A percentile compares a stretch with the other conserved stretches of the same genome.
Evolutionary conservation across 2,329 filamentous ascomycete genomes (phyloP).

Genomic region (Colletotrichum chlorophyti): DNA sequence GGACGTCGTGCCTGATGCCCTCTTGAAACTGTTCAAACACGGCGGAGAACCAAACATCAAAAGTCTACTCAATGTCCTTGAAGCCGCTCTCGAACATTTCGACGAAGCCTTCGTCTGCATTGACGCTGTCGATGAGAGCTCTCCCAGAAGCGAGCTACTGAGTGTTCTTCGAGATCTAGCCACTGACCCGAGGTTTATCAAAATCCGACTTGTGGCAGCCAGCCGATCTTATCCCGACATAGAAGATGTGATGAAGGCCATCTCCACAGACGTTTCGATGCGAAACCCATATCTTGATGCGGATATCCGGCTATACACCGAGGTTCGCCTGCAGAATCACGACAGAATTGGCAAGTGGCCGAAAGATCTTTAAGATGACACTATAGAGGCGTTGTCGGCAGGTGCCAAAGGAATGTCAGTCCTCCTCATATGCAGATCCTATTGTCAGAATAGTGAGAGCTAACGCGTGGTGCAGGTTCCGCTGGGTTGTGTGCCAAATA

Average conservation of each 20-base stretch:
- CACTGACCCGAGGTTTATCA: background rate
- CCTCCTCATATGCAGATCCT: accelerated
- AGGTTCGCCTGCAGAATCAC: accelerated
- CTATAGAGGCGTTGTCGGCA: background rate
- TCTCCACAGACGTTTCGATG: background rate
- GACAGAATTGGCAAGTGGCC: background rate
- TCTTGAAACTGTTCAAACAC: background rate
- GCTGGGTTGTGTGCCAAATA: background rate
- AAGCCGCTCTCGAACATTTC: accelerated
- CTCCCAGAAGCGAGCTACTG: background rate
- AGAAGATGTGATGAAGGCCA: accelerated
- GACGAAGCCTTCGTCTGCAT: accelerated
- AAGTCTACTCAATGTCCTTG: background rate
- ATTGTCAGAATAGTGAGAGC: background rate
- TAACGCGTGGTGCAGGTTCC: background rate
- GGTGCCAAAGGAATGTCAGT: conserved; percentile 2
- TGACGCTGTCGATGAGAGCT: conserved; percentile 4
- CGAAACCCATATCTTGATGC: background rate
- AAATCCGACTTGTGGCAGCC: accelerated
- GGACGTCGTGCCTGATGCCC: accelerated
- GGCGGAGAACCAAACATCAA: accelerated
- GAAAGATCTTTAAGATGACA: background rate
- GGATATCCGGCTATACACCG: background rate
- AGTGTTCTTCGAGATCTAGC: background rate
- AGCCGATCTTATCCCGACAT: background rate